A percentile compares a stretch with the other conserved stretches of the same genome.
These are phyloP conservation scores for Trichoderma harzianum DNA, from an alignment of 2,329 filamentous ascomycete species.

Conservation along the genomic window DNA sequence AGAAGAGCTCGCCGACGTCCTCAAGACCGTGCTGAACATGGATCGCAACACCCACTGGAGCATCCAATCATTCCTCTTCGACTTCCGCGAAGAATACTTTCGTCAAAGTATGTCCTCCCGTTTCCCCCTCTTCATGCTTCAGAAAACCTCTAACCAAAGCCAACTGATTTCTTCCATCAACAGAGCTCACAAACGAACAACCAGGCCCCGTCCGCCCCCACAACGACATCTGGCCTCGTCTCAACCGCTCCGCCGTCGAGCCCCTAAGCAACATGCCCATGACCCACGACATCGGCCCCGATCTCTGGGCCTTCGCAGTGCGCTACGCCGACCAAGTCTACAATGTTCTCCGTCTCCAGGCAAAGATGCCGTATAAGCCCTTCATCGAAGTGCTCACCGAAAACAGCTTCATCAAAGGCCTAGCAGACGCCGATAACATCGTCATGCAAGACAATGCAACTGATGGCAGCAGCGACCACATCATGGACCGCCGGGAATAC, in stretches of 20 bases:
- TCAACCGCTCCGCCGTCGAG: slow-evolving; percentile 7
- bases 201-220: not conserved
- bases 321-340: slow-evolving; percentile 12
- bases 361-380: slow-evolving; percentile 8
- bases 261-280: slow-evolving; percentile 5
- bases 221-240: slow-evolving; percentile 13
- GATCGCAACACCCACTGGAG: slow-evolving; percentile 13
- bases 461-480: not conserved
- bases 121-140: not conserved
- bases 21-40: not conserved
- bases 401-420: not conserved
- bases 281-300: slow-evolving; percentile 1
- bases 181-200: not conserved
- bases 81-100: slow-evolving; percentile 8
- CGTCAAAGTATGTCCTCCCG: not conserved
- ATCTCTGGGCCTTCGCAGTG: not conserved
- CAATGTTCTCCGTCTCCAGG: slow-evolving; percentile 8
- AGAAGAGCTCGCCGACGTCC: not conserved
- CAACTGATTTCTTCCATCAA: not conserved
- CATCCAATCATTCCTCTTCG: slow-evolving; percentile 13
- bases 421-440: not conserved
- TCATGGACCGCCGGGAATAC: not conserved
- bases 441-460: not conserved
- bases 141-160: not conserved
- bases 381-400: slow-evolving; percentile 11